phyloP scores from a whole-genome alignment of 768 basidiomycete species.

The Lactarius trivialis region DNA sequence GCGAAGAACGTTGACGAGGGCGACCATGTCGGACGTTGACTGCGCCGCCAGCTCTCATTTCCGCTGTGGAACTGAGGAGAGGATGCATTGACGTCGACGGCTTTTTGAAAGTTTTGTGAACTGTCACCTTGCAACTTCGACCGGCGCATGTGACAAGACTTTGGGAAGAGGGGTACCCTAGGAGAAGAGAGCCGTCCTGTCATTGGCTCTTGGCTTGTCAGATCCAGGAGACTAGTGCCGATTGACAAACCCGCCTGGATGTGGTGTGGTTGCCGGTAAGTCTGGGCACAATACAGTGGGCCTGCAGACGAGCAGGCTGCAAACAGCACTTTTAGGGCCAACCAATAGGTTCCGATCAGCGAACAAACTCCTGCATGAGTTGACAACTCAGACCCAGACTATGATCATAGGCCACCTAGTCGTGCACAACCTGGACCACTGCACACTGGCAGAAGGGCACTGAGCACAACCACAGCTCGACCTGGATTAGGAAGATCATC shows the following conservation, averaged over 20 bases:
- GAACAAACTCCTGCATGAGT: conserved; percentile 5
- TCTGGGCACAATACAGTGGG: conserved; percentile 3
- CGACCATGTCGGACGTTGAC: conserved; percentile 2
- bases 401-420: conserved; percentile 4
- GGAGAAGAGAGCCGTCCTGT: neutral
- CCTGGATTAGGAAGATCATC: neutral
- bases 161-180: conserved; percentile 6
- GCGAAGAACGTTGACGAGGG: neutral
- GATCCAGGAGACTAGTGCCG: conserved; percentile 8
- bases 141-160: neutral
- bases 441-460: neutral
- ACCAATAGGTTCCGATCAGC: conserved; percentile 13
- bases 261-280: conserved; percentile 11
- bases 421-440: conserved; percentile 1
- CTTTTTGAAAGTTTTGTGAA: conserved; percentile 8
- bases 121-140: conserved; percentile 6
- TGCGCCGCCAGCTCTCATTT: conserved; percentile 13
- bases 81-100: neutral
- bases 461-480: neutral
- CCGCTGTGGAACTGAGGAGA: conserved; percentile 1
- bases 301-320: conserved; percentile 7
- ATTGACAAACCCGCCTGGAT: conserved; percentile 8
- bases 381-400: neutral
- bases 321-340: conserved; percentile 6
- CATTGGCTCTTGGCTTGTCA: conserved; percentile 2